Evolutionary conservation across 345 rosid species (phyloP).

Genomic region (Lumnitzera racemosa): DNA sequence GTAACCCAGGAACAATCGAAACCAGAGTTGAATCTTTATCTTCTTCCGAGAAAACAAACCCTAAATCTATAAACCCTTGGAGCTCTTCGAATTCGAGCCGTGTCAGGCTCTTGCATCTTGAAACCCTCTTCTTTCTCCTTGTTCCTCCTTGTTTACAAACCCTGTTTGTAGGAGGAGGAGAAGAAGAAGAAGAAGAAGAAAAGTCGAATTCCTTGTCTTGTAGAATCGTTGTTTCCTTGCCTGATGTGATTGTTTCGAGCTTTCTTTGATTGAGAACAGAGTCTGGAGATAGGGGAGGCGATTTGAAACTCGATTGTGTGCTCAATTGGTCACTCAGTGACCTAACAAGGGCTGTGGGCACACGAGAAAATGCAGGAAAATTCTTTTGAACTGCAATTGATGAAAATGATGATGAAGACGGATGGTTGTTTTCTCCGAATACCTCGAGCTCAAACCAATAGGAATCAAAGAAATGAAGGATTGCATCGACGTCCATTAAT

Average conservation of each 20-base stretch:
- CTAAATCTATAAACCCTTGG: slow-evolving; percentile 85
- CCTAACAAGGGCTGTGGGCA: slow-evolving; percentile 20
- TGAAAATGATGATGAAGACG: not conserved
- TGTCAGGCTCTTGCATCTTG: slow-evolving; percentile 45
- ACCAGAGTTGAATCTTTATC: slow-evolving; percentile 62
- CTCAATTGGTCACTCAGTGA: slow-evolving; percentile 49
- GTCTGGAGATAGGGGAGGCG: slow-evolving; percentile 29
- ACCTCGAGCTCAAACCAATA: slow-evolving; percentile 43
- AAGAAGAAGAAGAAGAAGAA: too few species aligned
- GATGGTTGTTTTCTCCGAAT: slow-evolving; percentile 16
- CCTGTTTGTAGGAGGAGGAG: not conserved
- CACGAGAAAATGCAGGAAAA: slow-evolving; percentile 6
- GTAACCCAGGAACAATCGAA: slow-evolving; percentile 67
- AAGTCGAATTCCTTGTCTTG: slow-evolving; percentile 1
- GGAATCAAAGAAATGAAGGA: slow-evolving; percentile 36
- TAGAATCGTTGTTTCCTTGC: slow-evolving; percentile 8
- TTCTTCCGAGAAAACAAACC: slow-evolving; percentile 77
- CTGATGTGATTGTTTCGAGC: slow-evolving; percentile 1
- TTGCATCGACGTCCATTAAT: slow-evolving; percentile 19
- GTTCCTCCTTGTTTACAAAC: not conserved
- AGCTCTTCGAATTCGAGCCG: slow-evolving; percentile 74
- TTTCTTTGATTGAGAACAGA: slow-evolving; percentile 25
- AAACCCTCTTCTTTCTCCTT: slow-evolving; percentile 19
- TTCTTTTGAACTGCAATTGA: slow-evolving; percentile 8
- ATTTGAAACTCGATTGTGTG: slow-evolving; percentile 22